Base-by-base conservation (phyloP, 2,329 filamentous ascomycete genomes). In the Elsinoe necatrix region DNA sequence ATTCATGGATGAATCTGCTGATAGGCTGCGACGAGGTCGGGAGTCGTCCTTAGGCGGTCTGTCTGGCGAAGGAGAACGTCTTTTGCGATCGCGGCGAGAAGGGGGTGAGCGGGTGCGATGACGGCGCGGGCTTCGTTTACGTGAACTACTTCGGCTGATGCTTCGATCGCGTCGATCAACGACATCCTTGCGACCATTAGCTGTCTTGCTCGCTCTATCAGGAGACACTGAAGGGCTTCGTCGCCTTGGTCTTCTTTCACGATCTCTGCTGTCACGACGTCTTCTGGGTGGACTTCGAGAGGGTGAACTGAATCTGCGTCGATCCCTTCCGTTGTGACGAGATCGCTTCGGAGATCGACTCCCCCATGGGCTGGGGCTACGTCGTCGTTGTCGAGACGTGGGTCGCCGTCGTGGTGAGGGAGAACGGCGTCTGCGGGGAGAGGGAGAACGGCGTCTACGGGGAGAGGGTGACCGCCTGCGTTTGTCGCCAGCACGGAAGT, bases 1-100 rank as follows among this genome's bases (percentile, higher is more conserved):
- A 3, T 45, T 45, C 9, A 12, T 14, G 8, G 21, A 14, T 9
- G 41, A 23, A 11, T 25, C 20, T 45, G 21, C 9, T 23, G 41
- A 25, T 18, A 18, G 41, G 18, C 41, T 45, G 20, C 21, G 20
- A 9, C 41, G 41, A 23, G 25, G 25, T 18, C 18, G 9, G 3
- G 48, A 20, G 6, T 14, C 31, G 9, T 21, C 16, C 14, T 16
- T 35, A 8, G 12, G 14, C 1, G 6, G 48, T 9, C 20, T 16
- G 83, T 95, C 56, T 78, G 80, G 47, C 90, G 96, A 69, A 88
- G 89, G 12, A 84, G 84, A 65, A 87, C 71, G 75, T 50, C 59
- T 57, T 52, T 60, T 63, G 56, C 58, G 62, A 41, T 65, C 64
- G 23, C 68, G 67, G 48, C 66, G 67, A 31, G 69, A 66, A 34